A percentile compares a stretch with the other conserved stretches of the same genome.
Evolutionary conservation across 805 yeast species (phyloP).

Genomic region (Candida vartiovaarae): DNA sequence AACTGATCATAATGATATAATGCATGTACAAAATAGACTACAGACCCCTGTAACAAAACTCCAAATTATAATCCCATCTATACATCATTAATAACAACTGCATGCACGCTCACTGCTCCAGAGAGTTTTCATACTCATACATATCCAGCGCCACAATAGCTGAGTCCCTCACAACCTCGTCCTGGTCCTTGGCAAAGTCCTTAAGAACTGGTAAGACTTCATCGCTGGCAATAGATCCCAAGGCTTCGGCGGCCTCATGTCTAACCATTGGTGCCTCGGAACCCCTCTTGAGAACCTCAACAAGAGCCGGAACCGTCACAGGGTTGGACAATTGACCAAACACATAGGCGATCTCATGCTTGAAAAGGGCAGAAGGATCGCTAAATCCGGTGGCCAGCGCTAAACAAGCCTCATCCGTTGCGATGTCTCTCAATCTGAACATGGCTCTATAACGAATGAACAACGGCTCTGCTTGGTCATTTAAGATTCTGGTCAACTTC

Average conservation of each 20-base stretch:
- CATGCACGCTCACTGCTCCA: constrained; percentile 29
- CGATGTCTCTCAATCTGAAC: constrained; percentile 95
- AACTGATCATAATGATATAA: constrained; percentile 38
- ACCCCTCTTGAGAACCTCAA: constrained; percentile 70
- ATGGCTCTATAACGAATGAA: constrained; percentile 96
- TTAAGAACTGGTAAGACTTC: constrained; percentile 87
- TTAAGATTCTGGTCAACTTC: constrained; percentile 60
- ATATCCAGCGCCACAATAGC: constrained; percentile 96
- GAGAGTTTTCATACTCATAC: constrained; percentile 92
- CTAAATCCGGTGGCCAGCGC: constrained; percentile 88
- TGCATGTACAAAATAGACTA: not conserved
- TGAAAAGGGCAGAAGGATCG: constrained; percentile 89
- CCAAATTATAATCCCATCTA: too few relatives aligned
- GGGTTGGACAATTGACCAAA: constrained; percentile 97
- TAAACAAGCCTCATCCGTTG: constrained; percentile 84
- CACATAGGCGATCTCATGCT: constrained; percentile 97
- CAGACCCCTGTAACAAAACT: too few relatives aligned
- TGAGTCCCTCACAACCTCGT: constrained; percentile 89
- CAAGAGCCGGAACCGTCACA: constrained; percentile 79
- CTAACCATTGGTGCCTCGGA: constrained; percentile 97
- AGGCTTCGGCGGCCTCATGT: constrained; percentile 99
- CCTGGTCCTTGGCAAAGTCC: constrained; percentile 71
- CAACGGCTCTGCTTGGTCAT: constrained; percentile 69
- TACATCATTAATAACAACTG: too few relatives aligned
- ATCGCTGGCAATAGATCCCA: constrained; percentile 94